A percentile compares a stretch with the other conserved stretches of the same genome.
These are phyloP conservation scores for Myxozyma nipponensis DNA, from an alignment of 805 yeast species.

Conservation along the genomic window DNA sequence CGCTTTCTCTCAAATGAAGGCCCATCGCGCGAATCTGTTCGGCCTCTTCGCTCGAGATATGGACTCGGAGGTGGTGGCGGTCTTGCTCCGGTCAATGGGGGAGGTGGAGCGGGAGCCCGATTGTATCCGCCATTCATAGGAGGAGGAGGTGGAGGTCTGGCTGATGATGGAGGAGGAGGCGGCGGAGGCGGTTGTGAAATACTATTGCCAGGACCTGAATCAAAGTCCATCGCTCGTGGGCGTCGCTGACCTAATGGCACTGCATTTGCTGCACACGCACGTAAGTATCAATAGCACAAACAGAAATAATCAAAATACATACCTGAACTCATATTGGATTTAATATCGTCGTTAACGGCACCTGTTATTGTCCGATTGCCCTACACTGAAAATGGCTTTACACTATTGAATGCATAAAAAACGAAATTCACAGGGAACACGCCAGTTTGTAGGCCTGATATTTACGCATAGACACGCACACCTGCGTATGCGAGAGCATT, in stretches of 20 bases:
- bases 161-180: conserved; percentile 19
- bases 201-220: conserved; percentile 1
- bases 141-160: conserved; percentile 24
- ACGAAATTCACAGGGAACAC: no score
- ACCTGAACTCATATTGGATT: no score
- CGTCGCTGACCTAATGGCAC: conserved; percentile 26
- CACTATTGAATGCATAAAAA: no score
- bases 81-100: conserved; percentile 2
- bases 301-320: no score
- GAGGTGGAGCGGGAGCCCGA: conserved; percentile 21
- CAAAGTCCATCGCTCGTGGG: conserved; percentile 17
- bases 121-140: not conserved
- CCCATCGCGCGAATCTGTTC: conserved; percentile 6
- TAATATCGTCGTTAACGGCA: no score
- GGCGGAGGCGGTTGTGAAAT: conserved; percentile 11
- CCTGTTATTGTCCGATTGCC: no score
- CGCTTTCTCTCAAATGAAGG: conserved; percentile 12
- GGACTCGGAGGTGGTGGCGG: conserved; percentile 7
- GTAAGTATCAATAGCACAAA: no score
- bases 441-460: no score
- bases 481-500: no score
- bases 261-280: no score
- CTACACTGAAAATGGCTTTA: no score
- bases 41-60: conserved; percentile 10
- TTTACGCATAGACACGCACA: no score